Conservation (phyloP, 192 early-diverging fungal genomes). For the Backusella luteola region DNA sequence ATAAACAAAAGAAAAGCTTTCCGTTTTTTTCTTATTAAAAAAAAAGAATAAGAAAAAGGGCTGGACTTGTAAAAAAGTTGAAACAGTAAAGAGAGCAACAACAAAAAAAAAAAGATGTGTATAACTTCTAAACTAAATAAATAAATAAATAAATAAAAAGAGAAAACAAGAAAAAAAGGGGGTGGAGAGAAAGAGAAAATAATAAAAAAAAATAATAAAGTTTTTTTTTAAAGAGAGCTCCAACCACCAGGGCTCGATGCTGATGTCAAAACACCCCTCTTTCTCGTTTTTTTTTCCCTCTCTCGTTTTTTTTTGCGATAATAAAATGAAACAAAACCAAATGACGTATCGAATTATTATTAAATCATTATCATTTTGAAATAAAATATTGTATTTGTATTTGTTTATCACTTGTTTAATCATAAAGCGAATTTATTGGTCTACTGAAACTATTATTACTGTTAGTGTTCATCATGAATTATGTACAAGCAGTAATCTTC, state of each 20-base stretch:
- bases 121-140: not conserved
- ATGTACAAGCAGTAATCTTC: not conserved
- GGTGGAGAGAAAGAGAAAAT: not conserved
- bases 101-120: not conserved
- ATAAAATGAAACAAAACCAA: not conserved
- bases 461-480: not conserved
- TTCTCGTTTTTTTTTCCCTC: not conserved
- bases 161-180: constrained; percentile 1
- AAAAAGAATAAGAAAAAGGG: not conserved
- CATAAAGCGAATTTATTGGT: not conserved
- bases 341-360: not conserved
- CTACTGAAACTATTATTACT: not conserved
- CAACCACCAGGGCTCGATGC: constrained; percentile 5
- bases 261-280: constrained; percentile 9
- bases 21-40: not conserved
- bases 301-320: not conserved
- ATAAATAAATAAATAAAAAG: not conserved
- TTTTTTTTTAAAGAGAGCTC: constrained; percentile 7
- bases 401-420: not conserved
- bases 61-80: not conserved
- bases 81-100: constrained; percentile 6
- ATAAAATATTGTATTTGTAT: not conserved
- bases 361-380: too few species aligned
- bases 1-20: not conserved
- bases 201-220: not conserved